Base-by-base conservation (phyloP, 345 rosid genomes). In the Salix purpurea region DNA sequence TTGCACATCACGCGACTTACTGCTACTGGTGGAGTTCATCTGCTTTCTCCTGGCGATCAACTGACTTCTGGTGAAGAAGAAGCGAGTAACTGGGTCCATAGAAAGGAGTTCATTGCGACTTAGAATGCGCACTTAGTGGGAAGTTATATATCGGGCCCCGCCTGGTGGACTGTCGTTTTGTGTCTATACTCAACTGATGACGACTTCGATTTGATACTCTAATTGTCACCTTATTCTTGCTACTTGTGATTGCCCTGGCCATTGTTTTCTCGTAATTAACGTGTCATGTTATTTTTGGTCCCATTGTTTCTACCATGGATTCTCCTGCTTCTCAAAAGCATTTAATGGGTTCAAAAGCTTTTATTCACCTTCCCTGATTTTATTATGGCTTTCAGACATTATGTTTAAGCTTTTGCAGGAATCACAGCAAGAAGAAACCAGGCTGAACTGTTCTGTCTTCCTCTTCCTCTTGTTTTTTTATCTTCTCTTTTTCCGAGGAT, bases 181-280 rank as follows among this genome's bases (percentile, higher is more conserved):
- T 79, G 81, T 76, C 77, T 69, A 84, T 82, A 86, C 65, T 73
- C 62, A 71, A 75, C 68, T 70, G 72, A 75, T 77, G 79, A 77
- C 76, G 74, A 78, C 84, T 83, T 83, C 88, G 83, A 84, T 88
- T 88, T 88, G 89, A 68, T 79, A 68, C 58, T 76, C 67, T 64
- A 79, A 78, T 80, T 64, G 23, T 66, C 62, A 66, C 74, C 66
- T 79, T 79, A 64, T 78, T 78, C 7, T 72, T 74, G 46, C 56
- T 74, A 62, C 75, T 64, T 66, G 74, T 66, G 78, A 72, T 50
- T 61, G 56, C 67, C 66, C 73, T 62, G 58, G 40, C 32, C 28
- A 44, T 80, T 79, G 37, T 76, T 76, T 73, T 42, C 16, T 44
- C 50, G 32, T 73, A 77, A 74, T 75, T 56, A 58, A 65, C 56